Percentiles rank a stretch among this genome's conserved stretches.
Conservation (phyloP, 495 filamentous ascomycete genomes). For the Neurospora sp. region DNA sequence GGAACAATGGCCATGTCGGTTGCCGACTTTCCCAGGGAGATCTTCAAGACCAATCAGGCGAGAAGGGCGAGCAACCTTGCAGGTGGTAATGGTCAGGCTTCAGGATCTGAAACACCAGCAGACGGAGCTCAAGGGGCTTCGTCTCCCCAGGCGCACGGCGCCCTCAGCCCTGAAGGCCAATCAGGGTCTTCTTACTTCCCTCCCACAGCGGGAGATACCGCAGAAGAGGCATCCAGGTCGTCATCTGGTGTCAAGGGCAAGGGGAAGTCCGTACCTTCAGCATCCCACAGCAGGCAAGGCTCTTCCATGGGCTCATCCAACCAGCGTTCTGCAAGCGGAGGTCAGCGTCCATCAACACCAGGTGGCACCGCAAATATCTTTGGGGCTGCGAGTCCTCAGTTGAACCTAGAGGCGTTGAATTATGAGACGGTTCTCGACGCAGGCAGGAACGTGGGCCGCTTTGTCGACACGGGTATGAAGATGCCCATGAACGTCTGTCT, state of each 20-base stretch:
- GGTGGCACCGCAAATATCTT: neutral
- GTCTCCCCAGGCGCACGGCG: neutral
- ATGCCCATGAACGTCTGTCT: slow-evolving; percentile 75
- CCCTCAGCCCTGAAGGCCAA: neutral
- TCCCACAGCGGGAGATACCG: neutral
- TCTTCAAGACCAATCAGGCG: slow-evolving; percentile 35
- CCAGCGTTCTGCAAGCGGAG: neutral
- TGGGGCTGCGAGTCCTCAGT: neutral
- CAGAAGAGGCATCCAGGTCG: neutral
- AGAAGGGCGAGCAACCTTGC: neutral
- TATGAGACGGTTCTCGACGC: slow-evolving; percentile 49
- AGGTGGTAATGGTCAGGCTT: neutral
- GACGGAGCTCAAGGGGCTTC: neutral
- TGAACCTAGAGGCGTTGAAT: slow-evolving; percentile 14
- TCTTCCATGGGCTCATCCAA: neutral
- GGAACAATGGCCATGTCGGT: slow-evolving; percentile 69
- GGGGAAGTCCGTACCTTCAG: neutral
- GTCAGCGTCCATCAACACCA: neutral
- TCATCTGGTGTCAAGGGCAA: neutral
- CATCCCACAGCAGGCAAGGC: neutral
- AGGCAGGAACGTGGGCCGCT: slow-evolving; percentile 53
- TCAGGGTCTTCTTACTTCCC: neutral
- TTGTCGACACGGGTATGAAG: slow-evolving; percentile 60
- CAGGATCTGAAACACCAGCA: slow-evolving; percentile 7
- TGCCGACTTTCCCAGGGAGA: slow-evolving; percentile 68